Percentiles rank a stretch among this genome's conserved stretches.
Evolutionary conservation across 345 rosid species (phyloP).

Genomic region (Ceriops tagal): DNA sequence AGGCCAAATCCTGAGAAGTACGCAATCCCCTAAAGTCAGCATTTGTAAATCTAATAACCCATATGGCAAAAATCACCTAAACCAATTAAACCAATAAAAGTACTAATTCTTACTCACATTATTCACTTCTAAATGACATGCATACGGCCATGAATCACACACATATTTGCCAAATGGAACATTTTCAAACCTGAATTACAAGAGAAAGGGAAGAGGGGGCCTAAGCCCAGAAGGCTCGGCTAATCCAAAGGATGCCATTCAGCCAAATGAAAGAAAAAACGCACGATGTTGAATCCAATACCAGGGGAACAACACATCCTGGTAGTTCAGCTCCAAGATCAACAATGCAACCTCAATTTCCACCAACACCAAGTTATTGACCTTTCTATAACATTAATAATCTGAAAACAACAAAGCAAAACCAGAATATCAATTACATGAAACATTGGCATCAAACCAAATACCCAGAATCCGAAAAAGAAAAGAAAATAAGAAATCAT

Average conservation of each 20-base stretch:
- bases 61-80: not conserved
- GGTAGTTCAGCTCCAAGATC: slow-evolving; percentile 33
- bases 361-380: not conserved
- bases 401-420: no score
- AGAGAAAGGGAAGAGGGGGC: slow-evolving; percentile 28
- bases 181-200: slow-evolving; percentile 26
- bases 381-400: no score
- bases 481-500: no score
- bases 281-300: slow-evolving; percentile 37
- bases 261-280: slow-evolving; percentile 61
- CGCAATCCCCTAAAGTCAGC: slow-evolving; percentile 11
- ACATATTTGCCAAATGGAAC: not conserved
- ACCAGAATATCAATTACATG: no score
- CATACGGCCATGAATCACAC: no score
- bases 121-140: not conserved
- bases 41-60: not conserved
- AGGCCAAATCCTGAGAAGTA: slow-evolving; percentile 33
- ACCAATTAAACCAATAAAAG: not conserved
- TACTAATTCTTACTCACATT: not conserved
- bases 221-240: slow-evolving; percentile 44
- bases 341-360: slow-evolving; percentile 7
- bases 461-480: no score
- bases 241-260: slow-evolving; percentile 94
- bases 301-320: slow-evolving; percentile 51
- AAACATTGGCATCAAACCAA: no score